phyloP scores from a whole-genome alignment of 768 basidiomycete genomes.

The Gloeopeniophorella convolvens region DNA sequence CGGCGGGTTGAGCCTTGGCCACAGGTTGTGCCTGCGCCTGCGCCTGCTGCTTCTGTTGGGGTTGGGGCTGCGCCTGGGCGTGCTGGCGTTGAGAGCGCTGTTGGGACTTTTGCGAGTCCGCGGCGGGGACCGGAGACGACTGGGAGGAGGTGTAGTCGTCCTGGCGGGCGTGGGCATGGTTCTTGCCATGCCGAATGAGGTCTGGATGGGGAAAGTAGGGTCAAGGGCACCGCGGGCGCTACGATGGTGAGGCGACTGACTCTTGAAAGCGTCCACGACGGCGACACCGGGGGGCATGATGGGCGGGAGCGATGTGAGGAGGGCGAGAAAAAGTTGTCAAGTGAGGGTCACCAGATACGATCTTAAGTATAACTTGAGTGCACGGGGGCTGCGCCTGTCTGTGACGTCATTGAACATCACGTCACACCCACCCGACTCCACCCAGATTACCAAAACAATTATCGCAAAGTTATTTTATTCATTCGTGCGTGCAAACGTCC shows the following conservation, averaged over 20 bases:
- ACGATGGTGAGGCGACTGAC: not conserved
- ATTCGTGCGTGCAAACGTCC: no score
- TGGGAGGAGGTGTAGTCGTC: constrained; percentile 12
- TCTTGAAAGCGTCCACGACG: constrained; percentile 21
- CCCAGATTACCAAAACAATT: no score
- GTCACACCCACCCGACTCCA: not conserved
- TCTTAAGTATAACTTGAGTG: no score
- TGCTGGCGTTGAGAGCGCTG: constrained; percentile 27
- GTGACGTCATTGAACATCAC: not conserved
- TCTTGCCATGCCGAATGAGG: constrained; percentile 50
- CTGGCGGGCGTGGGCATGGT: constrained; percentile 25
- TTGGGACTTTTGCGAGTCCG: constrained; percentile 15
- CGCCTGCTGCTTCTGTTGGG: constrained; percentile 29
- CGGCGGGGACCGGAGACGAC: constrained; percentile 4
- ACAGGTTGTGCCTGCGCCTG: constrained; percentile 25
- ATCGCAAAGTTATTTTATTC: no score
- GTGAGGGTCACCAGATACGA: no score
- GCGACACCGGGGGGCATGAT: constrained; percentile 16
- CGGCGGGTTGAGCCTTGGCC: constrained; percentile 1
- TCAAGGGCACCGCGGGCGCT: not conserved
- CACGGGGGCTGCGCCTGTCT: no score
- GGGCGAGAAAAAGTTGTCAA: not conserved
- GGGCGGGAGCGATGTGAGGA: not conserved
- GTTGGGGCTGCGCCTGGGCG: constrained; percentile 25
- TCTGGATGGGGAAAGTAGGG: constrained; percentile 28